Evolutionary conservation across 108 stramenopile species (phyloP).

Genomic region (Skeletonema tropicum): DNA sequence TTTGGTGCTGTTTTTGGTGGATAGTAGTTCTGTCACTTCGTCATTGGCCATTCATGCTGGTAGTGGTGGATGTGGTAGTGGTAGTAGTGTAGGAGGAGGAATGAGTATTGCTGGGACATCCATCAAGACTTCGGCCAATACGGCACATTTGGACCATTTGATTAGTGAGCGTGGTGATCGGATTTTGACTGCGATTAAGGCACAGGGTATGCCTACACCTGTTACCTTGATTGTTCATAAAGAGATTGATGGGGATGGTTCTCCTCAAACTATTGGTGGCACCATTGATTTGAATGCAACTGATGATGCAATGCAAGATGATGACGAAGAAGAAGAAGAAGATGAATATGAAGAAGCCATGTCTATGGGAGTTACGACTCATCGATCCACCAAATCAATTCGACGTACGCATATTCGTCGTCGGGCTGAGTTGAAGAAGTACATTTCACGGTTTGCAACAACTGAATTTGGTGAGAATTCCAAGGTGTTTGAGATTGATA

Average conservation of each 20-base stretch:
- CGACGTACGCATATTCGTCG: conserved; percentile 74
- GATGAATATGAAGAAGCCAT: conserved; percentile 33
- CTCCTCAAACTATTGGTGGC: conserved; percentile 50
- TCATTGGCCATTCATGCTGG: conserved; percentile 11
- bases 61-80: conserved; percentile 51
- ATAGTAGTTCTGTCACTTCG: conserved; percentile 60
- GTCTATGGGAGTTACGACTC: conserved; percentile 55
- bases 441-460: conserved; percentile 69
- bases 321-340: conserved; percentile 20
- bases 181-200: conserved; percentile 90
- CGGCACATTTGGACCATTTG: conserved; percentile 69
- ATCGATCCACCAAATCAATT: conserved; percentile 56
- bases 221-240: conserved; percentile 83
- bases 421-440: conserved; percentile 74
- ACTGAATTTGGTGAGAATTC: conserved; percentile 80
- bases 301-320: background rate
- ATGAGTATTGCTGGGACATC: conserved; percentile 47
- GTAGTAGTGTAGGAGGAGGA: conserved; percentile 52
- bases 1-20: conserved; percentile 83
- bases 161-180: conserved; percentile 83
- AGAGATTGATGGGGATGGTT: conserved; percentile 32
- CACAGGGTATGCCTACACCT: conserved; percentile 92
- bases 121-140: conserved; percentile 50
- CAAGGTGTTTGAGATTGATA: conserved; percentile 72
- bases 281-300: background rate